Evolutionary conservation across 169 alveolate genomes (phyloP), one percentile per base, ranked within the genome.

Genomic region (Plasmodium reichenowi): DNA sequence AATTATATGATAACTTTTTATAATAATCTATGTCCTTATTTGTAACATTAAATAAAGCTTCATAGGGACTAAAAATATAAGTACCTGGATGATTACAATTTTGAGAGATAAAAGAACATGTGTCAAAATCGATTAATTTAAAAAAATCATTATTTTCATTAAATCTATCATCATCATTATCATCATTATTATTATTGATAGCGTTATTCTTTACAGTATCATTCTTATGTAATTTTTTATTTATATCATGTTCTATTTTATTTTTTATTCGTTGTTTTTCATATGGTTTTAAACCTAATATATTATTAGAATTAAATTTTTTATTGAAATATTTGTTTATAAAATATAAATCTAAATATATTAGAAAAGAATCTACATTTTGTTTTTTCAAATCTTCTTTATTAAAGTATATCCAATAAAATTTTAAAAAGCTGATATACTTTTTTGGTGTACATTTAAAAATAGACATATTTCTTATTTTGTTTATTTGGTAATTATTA

Each of bases 331-430:
- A 67, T 83, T 68, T 83, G 15, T 32, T 72, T 29, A 83, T 50
- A 72, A 83, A 83, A 68, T 83, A 68, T 58, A 83, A 10, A 50
- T 83, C 91, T 56, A 83, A 22, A 62, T 83, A 83, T 3, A 66
- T 45, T 72, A 83, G 68, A 56, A 83, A 48, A 56, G 17, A 38
- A 22, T 68, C 89, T 15, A 58, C 62, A 72, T 72, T 83, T 17
- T 43, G 17, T 0, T 67, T 70, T 54, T 32, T 45, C 17, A 38
- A 7, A n/a, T 47, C 22, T 24, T 58, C 80, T 32, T 68, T 32
- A 63, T 72, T 83, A 54, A 83, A 83, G 59, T 83, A 83, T 83
- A 83, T 20, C 91, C 91, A 83, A 38, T 83, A 83, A 15, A 68
- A 83, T 56, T 83, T 83, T 62, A 83, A 60, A 83, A 83, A 83